phyloP scores from a whole-genome alignment of 2,329 filamentous ascomycete genomes.

The Fusarium pseudocircinatum region DNA sequence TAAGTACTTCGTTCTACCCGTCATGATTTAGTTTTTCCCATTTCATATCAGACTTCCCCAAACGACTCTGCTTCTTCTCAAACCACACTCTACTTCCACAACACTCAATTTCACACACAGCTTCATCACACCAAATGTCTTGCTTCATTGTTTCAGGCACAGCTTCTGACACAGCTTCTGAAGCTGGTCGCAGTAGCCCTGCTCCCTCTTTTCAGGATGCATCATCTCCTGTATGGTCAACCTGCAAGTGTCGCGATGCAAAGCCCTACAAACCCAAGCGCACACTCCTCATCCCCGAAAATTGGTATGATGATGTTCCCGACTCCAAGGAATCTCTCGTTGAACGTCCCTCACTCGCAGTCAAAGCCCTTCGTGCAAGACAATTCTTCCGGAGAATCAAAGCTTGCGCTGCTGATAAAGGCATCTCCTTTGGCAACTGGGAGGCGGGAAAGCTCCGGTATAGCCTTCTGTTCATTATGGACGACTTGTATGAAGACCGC shows the following conservation, averaged over 20 bases:
- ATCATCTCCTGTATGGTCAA: too few relatives aligned
- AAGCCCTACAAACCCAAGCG: too few relatives aligned
- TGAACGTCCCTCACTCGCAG: neutral
- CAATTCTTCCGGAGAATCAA: neutral
- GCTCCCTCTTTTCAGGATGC: rapidly evolving
- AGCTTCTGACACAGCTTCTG: too few relatives aligned
- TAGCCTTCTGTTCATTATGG: neutral
- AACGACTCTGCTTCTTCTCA: rapidly evolving
- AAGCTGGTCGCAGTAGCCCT: rapidly evolving
- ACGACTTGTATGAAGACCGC: neutral
- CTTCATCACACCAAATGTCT: neutral
- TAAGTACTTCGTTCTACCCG: rapidly evolving
- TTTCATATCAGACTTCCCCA: rapidly evolving
- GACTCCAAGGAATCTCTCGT: neutral
- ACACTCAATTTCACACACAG: too few relatives aligned
- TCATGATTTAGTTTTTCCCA: rapidly evolving
- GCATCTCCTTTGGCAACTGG: neutral
- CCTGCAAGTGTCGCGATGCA: neutral
- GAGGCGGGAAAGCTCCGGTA: rapidly evolving
- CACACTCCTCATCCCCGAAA: too few relatives aligned
- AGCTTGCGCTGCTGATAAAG: too few relatives aligned
- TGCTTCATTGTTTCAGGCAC: too few relatives aligned
- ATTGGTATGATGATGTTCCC: neutral
- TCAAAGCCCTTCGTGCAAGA: neutral
- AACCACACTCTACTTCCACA: neutral